Evolutionary conservation across 257 asterid genomes (phyloP).

Genomic region (Verbascum thapsus): DNA sequence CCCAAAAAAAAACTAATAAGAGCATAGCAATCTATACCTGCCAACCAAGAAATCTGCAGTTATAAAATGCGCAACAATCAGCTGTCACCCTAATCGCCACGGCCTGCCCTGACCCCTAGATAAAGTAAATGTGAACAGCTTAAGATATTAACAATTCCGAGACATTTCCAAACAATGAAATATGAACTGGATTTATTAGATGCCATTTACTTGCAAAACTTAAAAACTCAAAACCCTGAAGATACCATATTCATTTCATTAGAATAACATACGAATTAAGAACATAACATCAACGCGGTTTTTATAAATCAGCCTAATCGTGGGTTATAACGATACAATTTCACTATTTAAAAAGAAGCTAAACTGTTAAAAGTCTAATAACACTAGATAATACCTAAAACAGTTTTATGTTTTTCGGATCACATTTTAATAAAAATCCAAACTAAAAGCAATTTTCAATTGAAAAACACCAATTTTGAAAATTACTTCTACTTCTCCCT

Average conservation of each 20-base stretch:
- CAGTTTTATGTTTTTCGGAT: no score
- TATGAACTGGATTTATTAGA: background rate
- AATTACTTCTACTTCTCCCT: no score
- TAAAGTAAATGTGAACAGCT: conserved; percentile 6
- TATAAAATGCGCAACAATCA: conserved; percentile 88
- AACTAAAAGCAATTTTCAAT: no score
- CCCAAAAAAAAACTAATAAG: background rate
- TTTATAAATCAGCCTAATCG: no score
- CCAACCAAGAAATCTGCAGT: conserved; percentile 95
- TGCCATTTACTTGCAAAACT: background rate
- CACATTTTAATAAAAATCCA: no score
- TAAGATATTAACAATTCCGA: background rate
- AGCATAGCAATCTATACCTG: conserved; percentile 54
- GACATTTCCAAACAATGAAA: background rate
- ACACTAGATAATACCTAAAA: no score
- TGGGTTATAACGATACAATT: no score
- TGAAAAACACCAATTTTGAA: no score
- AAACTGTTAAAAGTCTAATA: no score
- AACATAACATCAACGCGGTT: no score
- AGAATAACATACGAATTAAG: no score
- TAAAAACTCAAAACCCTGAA: background rate
- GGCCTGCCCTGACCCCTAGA: conserved; percentile 94
- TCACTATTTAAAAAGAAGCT: no score
- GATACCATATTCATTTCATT: background rate
- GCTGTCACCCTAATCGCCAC: conserved; percentile 94